Evolutionary conservation across 352 stramenopile species (phyloP).

Genomic region (Paralagenidium karlingii): DNA sequence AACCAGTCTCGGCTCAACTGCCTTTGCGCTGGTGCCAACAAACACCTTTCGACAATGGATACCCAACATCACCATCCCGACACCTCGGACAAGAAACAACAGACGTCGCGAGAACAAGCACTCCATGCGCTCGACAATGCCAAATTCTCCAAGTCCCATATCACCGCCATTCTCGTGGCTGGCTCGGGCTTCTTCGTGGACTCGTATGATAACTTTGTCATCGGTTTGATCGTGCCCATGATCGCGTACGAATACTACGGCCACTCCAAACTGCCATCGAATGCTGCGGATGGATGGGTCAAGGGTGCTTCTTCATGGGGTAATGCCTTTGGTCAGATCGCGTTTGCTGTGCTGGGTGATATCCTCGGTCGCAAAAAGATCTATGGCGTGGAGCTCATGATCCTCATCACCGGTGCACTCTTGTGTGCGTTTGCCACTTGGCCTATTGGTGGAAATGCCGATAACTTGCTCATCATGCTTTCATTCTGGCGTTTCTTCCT

Average conservation of each 20-base stretch:
- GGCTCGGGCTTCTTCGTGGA: slow-evolving; percentile 43
- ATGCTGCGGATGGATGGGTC: slow-evolving; percentile 23
- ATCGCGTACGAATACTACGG: slow-evolving; percentile 37
- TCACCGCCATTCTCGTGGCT: slow-evolving; percentile 29
- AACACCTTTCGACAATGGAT: no score
- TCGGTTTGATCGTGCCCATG: slow-evolving; percentile 29
- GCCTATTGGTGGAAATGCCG: slow-evolving; percentile 21
- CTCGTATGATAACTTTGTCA: slow-evolving; percentile 47
- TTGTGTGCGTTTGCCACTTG: slow-evolving; percentile 19
- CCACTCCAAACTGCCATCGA: slow-evolving; percentile 16
- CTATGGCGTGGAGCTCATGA: slow-evolving; percentile 31
- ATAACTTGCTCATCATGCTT: slow-evolving; percentile 31
- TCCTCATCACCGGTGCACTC: slow-evolving; percentile 22
- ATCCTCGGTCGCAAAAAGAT: slow-evolving; percentile 31
- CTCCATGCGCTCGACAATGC: slow-evolving; percentile 21
- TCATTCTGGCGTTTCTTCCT: slow-evolving; percentile 38
- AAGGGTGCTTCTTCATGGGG: slow-evolving; percentile 23
- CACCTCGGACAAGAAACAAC: no score
- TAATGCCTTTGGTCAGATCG: slow-evolving; percentile 28
- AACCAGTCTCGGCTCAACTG: no score
- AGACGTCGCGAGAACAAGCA: no score
- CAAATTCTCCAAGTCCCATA: slow-evolving; percentile 30
- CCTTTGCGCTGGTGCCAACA: no score
- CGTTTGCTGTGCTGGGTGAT: slow-evolving; percentile 29
- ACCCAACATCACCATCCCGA: no score